Evolutionary conservation across 2,329 filamentous ascomycete genomes (phyloP), one percentile per base, ranked within the genome.

Genomic region (Lasiodiplodia gonubiensis): DNA sequence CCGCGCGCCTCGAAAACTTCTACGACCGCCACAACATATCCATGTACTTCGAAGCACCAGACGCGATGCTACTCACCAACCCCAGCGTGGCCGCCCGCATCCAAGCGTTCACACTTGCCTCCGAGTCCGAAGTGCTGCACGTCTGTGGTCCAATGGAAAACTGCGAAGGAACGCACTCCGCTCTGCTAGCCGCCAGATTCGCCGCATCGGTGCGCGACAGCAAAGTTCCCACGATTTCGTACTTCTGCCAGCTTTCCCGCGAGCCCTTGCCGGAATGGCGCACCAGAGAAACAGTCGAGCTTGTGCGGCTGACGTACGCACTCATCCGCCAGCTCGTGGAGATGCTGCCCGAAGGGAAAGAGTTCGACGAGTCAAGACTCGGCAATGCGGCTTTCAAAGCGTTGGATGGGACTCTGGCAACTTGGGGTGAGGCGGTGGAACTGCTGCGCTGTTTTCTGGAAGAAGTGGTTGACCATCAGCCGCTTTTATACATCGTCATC

Each of bases 281-380:
- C 6, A 69, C 67, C n/a, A 25, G 18, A 18, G 70, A 71, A 37
- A 49, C 61, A 21, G 48, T 67, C 30, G 69, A 30, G 27, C 30
- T 68, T 11, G 64, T 69, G 0, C n/a, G 57, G 8, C 8, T 69
- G 25, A 27, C 55, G 5, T 72, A 72, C 21, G 63, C 67, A 4
- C 55, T 71, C 4, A 61, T 72, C 8, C 69, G 70, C 10, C 71
- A 72, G 39, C 55, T 70, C 14, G 42, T 69, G 6, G 68, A 70
- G 48, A 18, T 68, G 4, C n/a, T 69, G n/a, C 64, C 64, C 1
- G 53, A 66, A 3, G 21, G 27, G 5, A 42, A 16, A 12, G 53
- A 37, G 21, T 63, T 51, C 12, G 42, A n/a, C 12, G 35, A 39
- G 23, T 18, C 5, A 11, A 11, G 5, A 23, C 18, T 63, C 12